These are phyloP conservation scores for Jacaranda mimosifolia DNA, from an alignment of 257 asterid genomes.

Conservation along the genomic window DNA sequence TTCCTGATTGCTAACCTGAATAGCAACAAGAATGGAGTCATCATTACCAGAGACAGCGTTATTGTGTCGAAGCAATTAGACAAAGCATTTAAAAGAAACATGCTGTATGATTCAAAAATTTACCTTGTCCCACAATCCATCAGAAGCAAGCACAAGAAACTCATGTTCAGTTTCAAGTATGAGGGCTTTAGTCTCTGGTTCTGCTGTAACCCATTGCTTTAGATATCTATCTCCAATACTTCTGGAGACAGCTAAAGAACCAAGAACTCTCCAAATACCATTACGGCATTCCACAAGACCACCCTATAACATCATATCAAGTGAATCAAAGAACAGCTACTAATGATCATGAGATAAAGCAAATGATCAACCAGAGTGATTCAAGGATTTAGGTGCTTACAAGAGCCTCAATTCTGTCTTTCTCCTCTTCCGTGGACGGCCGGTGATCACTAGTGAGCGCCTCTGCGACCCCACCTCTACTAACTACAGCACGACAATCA, in stretches of 20 bases:
- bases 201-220: constrained; percentile 85
- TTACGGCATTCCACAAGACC: constrained; percentile 77
- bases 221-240: constrained; percentile 85
- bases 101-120: too few species aligned
- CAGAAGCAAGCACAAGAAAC: constrained; percentile 90
- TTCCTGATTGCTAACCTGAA: constrained; percentile 86
- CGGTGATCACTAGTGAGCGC: constrained; percentile 87
- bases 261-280: constrained; percentile 84
- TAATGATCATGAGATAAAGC: constrained; percentile 46
- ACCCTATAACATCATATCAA: constrained; percentile 49
- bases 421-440: constrained; percentile 80
- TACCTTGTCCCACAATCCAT: constrained; percentile 96
- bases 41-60: not conserved
- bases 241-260: constrained; percentile 89
- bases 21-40: constrained; percentile 17
- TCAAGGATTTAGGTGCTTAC: constrained; percentile 50
- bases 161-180: constrained; percentile 63
- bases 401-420: constrained; percentile 64
- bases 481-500: constrained; percentile 85
- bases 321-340: not conserved
- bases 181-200: constrained; percentile 73
- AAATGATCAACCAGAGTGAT: constrained; percentile 55
- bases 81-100: too few species aligned
- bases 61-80: too few species aligned
- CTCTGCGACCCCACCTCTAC: constrained; percentile 74